Percentiles rank a stretch among this genome's conserved stretches.
These are phyloP conservation scores for Colletotrichum abscissum DNA, from an alignment of 2,329 filamentous ascomycete species.

Conservation along the genomic window DNA sequence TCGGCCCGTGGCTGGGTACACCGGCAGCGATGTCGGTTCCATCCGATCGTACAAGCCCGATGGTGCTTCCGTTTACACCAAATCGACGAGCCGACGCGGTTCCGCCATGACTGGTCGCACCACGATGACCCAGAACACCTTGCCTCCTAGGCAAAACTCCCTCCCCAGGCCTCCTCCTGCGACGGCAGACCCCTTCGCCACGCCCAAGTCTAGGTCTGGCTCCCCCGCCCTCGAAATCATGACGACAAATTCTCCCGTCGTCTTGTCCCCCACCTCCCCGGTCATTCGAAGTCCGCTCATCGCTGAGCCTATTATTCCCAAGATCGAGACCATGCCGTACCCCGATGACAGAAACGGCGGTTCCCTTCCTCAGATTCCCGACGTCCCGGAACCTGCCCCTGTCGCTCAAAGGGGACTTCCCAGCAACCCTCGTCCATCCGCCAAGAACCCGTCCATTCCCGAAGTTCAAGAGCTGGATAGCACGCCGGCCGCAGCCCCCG, in stretches of 20 bases:
- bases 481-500: conserved; percentile 26
- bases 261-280: conserved; percentile 34
- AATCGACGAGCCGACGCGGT: conserved; percentile 47
- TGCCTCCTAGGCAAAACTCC: conserved; percentile 57
- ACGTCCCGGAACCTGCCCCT: conserved; percentile 51
- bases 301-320: conserved; percentile 49
- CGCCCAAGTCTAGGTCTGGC: conserved; percentile 42
- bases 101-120: conserved; percentile 43
- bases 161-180: conserved; percentile 52
- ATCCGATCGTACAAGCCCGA: conserved; percentile 63
- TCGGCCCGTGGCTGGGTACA: conserved; percentile 69
- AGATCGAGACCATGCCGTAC: conserved; percentile 53
- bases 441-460: conserved; percentile 20
- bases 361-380: conserved; percentile 43
- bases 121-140: conserved; percentile 43
- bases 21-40: conserved; percentile 66
- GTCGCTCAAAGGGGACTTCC: conserved; percentile 43
- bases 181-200: conserved; percentile 49
- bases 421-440: conserved; percentile 30
- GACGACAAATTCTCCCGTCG: conserved; percentile 41
- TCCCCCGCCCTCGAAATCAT: conserved; percentile 22
- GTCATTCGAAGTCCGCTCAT: conserved; percentile 21
- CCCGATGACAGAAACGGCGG: conserved; percentile 44
- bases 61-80: conserved; percentile 57
- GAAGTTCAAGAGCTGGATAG: conserved; percentile 23